Evolutionary conservation across 1,139 yeast species (phyloP), one percentile per base, ranked within the genome.

Genomic region (Magnusiomyces ingens): DNA sequence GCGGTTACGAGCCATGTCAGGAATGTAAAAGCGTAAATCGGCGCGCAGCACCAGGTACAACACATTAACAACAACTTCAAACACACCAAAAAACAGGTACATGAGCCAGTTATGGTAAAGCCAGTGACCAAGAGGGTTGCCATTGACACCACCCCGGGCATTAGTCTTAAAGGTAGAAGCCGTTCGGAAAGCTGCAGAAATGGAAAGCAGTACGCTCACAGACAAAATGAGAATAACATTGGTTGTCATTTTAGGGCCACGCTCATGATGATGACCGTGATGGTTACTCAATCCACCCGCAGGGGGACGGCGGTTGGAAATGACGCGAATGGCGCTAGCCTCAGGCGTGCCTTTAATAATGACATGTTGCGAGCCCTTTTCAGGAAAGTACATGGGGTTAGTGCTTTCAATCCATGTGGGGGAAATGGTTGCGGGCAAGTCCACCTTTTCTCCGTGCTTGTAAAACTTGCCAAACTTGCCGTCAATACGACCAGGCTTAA

Each of bases 321-420:
- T 75, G 46, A 74, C 70, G 51, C 78, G 67, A 38, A 73, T 67
- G 6, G 76, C 75, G 35, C 65, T 74, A 38, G 77, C 74, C 44
- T 74, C 68, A 11, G 81, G 77, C 60, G 80, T 82, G 54, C 81
- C 73, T 58, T 74, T 73, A 55, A 52, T 55, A 35, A 57, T 43
- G 13, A 44, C 21, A n/a, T 51, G 54, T 53, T 64, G 67, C 11
- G 64, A 59, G 3, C 64, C 64, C 56, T 57, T 58, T 18, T 52
- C 45, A 5, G 67, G 65, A 49, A 55, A 64, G 52, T 64, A 35
- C 83, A 78, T 62, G 13, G 83, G 75, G 17, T 71, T 64, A 61
- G 84, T 82, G 1, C 81, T 76, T 64, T 82, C 82, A 63, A 85
- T 81, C 94, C 94, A 85, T 77, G 84, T 82, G 41, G 94, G 88